A percentile compares a stretch with the other conserved stretches of the same genome.
Evolutionary conservation across 1,139 yeast species (phyloP).

Genomic region (Diutina sp.): DNA sequence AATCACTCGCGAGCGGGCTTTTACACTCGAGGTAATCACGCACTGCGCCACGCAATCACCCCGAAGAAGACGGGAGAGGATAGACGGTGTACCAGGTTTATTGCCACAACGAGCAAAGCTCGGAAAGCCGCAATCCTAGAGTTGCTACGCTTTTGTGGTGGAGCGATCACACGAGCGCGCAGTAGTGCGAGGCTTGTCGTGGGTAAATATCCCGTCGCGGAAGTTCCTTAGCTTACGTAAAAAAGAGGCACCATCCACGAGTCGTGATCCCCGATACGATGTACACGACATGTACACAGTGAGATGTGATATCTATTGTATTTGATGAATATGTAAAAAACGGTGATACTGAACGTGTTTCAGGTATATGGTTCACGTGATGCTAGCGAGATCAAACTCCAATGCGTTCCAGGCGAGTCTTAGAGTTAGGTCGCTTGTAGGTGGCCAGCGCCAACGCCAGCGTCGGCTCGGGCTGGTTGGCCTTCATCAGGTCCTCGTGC

Average conservation of each 20-base stretch:
- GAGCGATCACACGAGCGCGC: neutral
- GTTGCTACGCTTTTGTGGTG: neutral
- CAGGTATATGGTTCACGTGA: neutral
- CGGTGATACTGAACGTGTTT: too few species aligned
- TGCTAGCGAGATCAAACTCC: neutral
- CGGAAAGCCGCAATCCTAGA: neutral
- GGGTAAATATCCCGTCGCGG: neutral
- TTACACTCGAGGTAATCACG: too few species aligned
- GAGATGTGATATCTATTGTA: too few species aligned
- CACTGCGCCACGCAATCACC: too few species aligned
- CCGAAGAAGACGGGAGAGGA: too few species aligned
- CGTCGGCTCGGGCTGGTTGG: neutral
- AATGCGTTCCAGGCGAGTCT: neutral
- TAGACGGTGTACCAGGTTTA: too few species aligned
- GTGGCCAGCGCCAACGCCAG: neutral
- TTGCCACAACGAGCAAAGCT: neutral
- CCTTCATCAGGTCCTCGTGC: slow-evolving; percentile 31
- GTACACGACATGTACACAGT: too few species aligned
- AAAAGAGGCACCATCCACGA: too few species aligned
- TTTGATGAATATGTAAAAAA: too few species aligned
- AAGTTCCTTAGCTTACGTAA: neutral
- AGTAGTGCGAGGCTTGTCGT: neutral
- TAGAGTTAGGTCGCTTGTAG: neutral
- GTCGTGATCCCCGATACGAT: too few species aligned
- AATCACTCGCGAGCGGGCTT: too few species aligned